These are phyloP conservation scores for Cercospora berteroae DNA, from an alignment of 2,329 filamentous ascomycete species.

Conservation along the genomic window DNA sequence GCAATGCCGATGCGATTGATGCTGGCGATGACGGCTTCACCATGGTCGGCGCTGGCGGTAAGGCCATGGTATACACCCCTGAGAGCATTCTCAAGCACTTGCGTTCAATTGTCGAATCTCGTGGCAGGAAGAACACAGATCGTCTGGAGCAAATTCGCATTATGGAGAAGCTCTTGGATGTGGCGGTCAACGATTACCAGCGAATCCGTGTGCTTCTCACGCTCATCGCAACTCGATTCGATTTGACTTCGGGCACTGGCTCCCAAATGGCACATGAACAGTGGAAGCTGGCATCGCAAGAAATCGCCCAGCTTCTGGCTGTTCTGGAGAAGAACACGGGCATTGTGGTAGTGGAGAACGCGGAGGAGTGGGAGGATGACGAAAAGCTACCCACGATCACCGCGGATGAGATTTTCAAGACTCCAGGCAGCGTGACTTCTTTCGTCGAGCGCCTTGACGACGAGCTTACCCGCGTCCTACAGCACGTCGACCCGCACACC, in stretches of 20 bases:
- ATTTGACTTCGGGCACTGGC: constrained; percentile 75
- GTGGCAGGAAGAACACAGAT: constrained; percentile 99
- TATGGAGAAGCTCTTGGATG: constrained; percentile 93
- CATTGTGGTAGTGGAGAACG: constrained; percentile 83
- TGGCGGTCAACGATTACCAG: constrained; percentile 88
- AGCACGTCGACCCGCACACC: constrained; percentile 96
- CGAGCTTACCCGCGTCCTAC: constrained; percentile 93
- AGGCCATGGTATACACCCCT: constrained; percentile 85
- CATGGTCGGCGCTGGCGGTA: constrained; percentile 84
- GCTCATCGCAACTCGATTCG: constrained; percentile 89
- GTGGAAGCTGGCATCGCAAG: constrained; percentile 91
- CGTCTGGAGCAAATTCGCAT: constrained; percentile 89
- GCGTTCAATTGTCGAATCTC: constrained; percentile 85
- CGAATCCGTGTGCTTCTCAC: constrained; percentile 88
- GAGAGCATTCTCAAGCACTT: constrained; percentile 99
- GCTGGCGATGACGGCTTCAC: constrained; percentile 84
- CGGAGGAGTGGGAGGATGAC: constrained; percentile 98
- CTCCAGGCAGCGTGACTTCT: constrained; percentile 91
- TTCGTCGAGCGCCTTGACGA: constrained; percentile 94
- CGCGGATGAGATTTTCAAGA: constrained; percentile 76
- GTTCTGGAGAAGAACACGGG: constrained; percentile 77
- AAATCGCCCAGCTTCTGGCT: constrained; percentile 73
- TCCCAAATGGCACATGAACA: constrained; percentile 91
- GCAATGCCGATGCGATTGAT: constrained; percentile 51
- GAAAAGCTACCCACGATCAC: constrained; percentile 81